Base-by-base conservation (phyloP, 441 rosid species). In the Populus tomentosa region DNA sequence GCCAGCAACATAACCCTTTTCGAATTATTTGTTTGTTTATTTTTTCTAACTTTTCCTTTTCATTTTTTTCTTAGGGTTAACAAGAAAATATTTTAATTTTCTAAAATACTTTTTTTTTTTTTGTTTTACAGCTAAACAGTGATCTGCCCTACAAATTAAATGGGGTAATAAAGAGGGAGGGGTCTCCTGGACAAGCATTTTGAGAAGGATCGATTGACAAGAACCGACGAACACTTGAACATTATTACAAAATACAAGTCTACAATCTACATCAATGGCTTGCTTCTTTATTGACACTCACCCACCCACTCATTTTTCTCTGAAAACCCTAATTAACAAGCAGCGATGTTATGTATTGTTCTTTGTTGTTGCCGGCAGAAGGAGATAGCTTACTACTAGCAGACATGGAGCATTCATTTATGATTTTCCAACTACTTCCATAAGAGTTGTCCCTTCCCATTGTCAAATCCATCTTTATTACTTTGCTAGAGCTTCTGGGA, bases 381-480 rank as follows among this genome's bases (percentile, higher is more conserved):
- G 14, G 33, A 36, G 35, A 8, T 64, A 42, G 18, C 53, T 18
- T 36, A 21, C 28, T 24, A 3, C 33, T 6, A 7, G 0, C 2
- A 33, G 36, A 10, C 40, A 24, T 14, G 62, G 42, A 67, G 28
- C 64, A 10, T 30, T 80, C 73, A 70, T 79, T 79, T 50, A 71
- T 77, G 74, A 75, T 74, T 36, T n/a, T 1, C 79, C 82, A 81
- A 75, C 82, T 4, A 69, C 82, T 68, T 38, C 3, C 10, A 21
- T 26, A 32, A 2, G 40, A 36, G 67, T 65, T 71, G 38, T 65
- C 66, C 33, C 42, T 65, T 70, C 26, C 70, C 21, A 18, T 50
- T 70, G 36, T 78, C 80, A 80, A 75, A 32, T 38, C 18, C 56
- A 28, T 65, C 32, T 40, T 64, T 38, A 26, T 75, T 67, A 18